These are phyloP conservation scores for Talaromyces proteolyticus DNA, from an alignment of 495 filamentous ascomycete species.

Conservation along the genomic window DNA sequence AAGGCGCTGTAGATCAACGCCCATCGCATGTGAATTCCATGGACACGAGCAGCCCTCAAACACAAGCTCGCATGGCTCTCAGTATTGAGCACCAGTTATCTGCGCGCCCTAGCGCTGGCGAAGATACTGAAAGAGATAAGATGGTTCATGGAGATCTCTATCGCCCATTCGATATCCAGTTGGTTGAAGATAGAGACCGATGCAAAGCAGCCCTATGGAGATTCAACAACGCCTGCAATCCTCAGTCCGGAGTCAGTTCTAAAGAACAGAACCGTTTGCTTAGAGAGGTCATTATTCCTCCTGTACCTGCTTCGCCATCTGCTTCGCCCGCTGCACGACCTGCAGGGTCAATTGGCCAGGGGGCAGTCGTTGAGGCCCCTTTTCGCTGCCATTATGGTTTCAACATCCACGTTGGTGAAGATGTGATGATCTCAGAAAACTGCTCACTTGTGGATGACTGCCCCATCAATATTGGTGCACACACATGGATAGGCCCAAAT, in stretches of 20 bases:
- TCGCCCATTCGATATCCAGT: constrained; percentile 67
- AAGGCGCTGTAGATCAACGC: constrained; percentile 30
- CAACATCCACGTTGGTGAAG: constrained; percentile 83
- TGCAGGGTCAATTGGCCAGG: constrained; percentile 63
- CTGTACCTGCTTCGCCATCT: constrained; percentile 36
- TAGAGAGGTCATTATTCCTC: constrained; percentile 59
- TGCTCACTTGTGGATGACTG: constrained; percentile 84
- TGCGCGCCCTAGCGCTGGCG: constrained; percentile 19
- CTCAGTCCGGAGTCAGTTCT: constrained; percentile 64
- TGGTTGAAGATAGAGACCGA: constrained; percentile 79
- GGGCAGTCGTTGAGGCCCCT: constrained; percentile 78
- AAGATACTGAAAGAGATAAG: constrained; percentile 83
- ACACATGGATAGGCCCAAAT: constrained; percentile 77
- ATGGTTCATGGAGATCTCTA: constrained; percentile 86
- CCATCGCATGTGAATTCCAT: constrained; percentile 22
- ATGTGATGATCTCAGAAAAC: constrained; percentile 79
- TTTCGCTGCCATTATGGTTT: constrained; percentile 96
- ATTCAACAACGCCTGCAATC: constrained; percentile 87
- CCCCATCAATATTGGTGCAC: constrained; percentile 66
- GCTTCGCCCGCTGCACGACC: constrained; percentile 26
- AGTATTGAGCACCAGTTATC: constrained; percentile 41
- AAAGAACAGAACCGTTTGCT: constrained; percentile 78
- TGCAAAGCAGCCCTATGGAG: constrained; percentile 80
- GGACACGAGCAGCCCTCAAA: constrained; percentile 38
- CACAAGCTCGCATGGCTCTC: constrained; percentile 39